Conservation (phyloP, 164 flowering plant species). For the Brasenia schreberi region DNA sequence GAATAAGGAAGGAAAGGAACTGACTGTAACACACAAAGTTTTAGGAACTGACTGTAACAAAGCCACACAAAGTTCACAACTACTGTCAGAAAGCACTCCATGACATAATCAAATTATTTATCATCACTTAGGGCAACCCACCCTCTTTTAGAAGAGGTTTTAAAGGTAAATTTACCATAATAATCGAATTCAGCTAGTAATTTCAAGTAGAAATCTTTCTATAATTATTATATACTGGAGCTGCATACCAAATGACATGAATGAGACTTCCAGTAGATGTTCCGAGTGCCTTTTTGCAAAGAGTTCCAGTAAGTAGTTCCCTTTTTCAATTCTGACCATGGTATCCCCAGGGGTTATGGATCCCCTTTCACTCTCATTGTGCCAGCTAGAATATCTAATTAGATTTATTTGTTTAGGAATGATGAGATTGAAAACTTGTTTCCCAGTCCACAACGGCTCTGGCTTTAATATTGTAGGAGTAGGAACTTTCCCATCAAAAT, state of each 20-base stretch:
- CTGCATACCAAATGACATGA: constrained; percentile 86
- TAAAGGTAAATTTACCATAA: not conserved
- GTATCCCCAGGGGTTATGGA: constrained; percentile 91
- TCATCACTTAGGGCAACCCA: not conserved
- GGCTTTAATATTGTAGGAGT: constrained; percentile 93
- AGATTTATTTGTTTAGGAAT: constrained; percentile 98
- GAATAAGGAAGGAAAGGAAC: not conserved
- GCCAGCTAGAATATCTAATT: constrained; percentile 80
- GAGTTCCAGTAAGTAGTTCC: constrained; percentile 84
- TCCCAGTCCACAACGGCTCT: constrained; percentile 96
- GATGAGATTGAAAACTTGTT: constrained; percentile 94
- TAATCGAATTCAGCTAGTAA: too few relatives aligned
- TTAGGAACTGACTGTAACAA: too few relatives aligned
- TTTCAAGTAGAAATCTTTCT: too few relatives aligned
- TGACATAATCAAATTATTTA: not conserved
- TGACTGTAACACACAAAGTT: too few relatives aligned
- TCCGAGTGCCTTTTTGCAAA: constrained; percentile 94
- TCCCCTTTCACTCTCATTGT: constrained; percentile 67
- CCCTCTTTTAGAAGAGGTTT: not conserved
- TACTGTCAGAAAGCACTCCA: too few relatives aligned
- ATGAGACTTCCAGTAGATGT: constrained; percentile 96
- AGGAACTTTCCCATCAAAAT: constrained; percentile 97
- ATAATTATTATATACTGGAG: too few relatives aligned
- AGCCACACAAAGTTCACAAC: too few relatives aligned
- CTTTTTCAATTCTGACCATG: constrained; percentile 76